Conservation (phyloP, 2,329 filamentous ascomycete species). For the Fusarium nodosum region DNA sequence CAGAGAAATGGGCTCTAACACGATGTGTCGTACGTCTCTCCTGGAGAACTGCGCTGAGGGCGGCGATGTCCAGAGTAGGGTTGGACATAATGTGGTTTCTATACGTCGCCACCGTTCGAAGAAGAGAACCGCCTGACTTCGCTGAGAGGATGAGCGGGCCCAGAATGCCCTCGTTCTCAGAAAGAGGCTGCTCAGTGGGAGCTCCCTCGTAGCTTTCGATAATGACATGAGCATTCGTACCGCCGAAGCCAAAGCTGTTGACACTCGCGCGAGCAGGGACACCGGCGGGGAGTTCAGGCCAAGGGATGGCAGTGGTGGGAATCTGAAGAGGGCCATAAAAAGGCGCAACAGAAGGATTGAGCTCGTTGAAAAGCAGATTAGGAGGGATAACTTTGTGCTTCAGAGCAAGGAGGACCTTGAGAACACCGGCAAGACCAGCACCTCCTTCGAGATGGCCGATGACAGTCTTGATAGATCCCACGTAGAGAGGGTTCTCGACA, state of each 20-base stretch:
- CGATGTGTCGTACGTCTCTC: not conserved
- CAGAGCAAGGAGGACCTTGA: not conserved
- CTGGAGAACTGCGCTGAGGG: not conserved
- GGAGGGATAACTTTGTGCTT: not conserved
- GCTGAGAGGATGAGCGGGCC: not conserved
- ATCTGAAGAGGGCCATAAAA: conserved; percentile 6
- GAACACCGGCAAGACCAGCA: conserved; percentile 13
- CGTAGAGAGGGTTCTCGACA: conserved; percentile 9
- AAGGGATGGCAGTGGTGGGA: conserved; percentile 1
- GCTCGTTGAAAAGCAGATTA: conserved; percentile 5
- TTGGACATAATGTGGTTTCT: not conserved
- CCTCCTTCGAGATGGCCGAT: conserved; percentile 27
- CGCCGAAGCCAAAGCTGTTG: conserved; percentile 21
- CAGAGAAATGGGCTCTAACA: conserved; percentile 1
- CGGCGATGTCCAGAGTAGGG: not conserved
- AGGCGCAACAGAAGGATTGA: conserved; percentile 4
- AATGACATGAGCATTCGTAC: conserved; percentile 32
- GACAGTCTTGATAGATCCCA: conserved; percentile 32
- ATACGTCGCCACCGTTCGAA: not conserved
- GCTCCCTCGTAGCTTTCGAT: conserved; percentile 10
- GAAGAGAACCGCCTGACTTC: not conserved
- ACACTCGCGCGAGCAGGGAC: conserved; percentile 12
- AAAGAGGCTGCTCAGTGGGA: not conserved
- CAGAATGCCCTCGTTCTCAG: not conserved
- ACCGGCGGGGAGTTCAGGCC: conserved; percentile 3